These are phyloP conservation scores for Globisporangium cederbergense DNA, from an alignment of 352 stramenopile species.

Conservation along the genomic window DNA sequence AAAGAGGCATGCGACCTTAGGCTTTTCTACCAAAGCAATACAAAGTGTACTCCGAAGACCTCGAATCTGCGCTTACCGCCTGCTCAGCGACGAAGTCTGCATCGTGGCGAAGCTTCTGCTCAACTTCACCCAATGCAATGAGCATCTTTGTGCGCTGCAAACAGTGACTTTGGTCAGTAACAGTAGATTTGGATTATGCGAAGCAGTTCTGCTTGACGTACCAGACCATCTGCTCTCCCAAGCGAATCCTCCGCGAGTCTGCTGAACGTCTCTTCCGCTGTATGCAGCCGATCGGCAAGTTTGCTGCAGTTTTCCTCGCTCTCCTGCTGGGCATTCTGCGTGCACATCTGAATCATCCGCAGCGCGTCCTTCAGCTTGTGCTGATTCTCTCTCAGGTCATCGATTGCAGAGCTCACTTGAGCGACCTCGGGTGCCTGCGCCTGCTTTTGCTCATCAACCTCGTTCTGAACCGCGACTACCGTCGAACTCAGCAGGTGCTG, in stretches of 20 bases:
- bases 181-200: background rate
- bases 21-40: background rate
- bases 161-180: background rate
- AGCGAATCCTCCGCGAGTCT: constrained; percentile 31
- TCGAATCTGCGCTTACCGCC: constrained; percentile 18
- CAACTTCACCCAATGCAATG: constrained; percentile 31
- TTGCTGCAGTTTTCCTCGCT: constrained; percentile 26
- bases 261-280: constrained; percentile 43
- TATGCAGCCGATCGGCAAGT: constrained; percentile 32
- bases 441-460: constrained; percentile 40
- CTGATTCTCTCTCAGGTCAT: constrained; percentile 51
- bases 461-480: constrained; percentile 50
- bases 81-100: constrained; percentile 30
- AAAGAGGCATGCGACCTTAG: background rate
- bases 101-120: constrained; percentile 36
- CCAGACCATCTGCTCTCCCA: constrained; percentile 41
- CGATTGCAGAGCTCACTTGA: constrained; percentile 24
- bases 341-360: constrained; percentile 39
- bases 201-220: constrained; percentile 12
- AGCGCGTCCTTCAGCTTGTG: constrained; percentile 42
- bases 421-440: background rate
- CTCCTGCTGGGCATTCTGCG: constrained; percentile 35
- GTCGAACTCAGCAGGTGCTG: constrained; percentile 60
- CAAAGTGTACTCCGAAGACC: background rate
- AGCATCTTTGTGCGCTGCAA: constrained; percentile 33